Percentiles rank a stretch among this genome's conserved stretches.
phyloP scores from a whole-genome alignment of 1,284 basidiomycete genomes.

The Tetrapyrgos nigripes region DNA sequence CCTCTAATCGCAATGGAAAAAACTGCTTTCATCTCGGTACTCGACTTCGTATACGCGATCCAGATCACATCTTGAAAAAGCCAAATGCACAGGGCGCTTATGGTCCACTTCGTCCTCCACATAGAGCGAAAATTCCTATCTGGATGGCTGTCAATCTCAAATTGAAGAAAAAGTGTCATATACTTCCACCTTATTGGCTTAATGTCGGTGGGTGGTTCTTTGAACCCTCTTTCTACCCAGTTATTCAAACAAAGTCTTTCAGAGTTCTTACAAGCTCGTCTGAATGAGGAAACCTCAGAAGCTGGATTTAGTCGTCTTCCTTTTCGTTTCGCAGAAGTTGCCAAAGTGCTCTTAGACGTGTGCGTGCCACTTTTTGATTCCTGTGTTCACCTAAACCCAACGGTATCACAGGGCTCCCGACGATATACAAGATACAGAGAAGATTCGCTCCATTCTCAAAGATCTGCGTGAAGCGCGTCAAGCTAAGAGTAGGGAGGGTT shows the following conservation, averaged over 20 bases:
- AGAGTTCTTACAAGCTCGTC: conserved; percentile 82
- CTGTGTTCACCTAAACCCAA: background rate
- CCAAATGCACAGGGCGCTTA: conserved; percentile 76
- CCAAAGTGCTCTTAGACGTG: conserved; percentile 91
- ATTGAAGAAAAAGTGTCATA: conserved; percentile 91
- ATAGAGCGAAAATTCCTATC: conserved; percentile 83
- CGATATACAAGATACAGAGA: conserved; percentile 85
- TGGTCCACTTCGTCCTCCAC: conserved; percentile 91
- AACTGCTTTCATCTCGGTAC: conserved; percentile 87
- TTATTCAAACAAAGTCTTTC: background rate
- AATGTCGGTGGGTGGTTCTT: conserved; percentile 71
- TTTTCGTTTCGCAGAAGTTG: conserved; percentile 87
- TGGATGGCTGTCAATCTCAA: conserved; percentile 97
- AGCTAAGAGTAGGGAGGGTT: conserved; percentile 88
- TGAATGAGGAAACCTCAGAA: conserved; percentile 75
- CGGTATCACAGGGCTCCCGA: conserved; percentile 77
- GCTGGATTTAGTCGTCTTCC: conserved; percentile 80
- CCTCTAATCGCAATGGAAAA: conserved; percentile 88
- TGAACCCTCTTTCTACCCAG: background rate
- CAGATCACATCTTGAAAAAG: conserved; percentile 6
- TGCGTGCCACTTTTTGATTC: conserved; percentile 47
- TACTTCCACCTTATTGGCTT: conserved; percentile 91
- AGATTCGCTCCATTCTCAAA: conserved; percentile 85
- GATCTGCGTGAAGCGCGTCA: conserved; percentile 95
- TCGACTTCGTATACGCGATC: conserved; percentile 20